phyloP scores from a whole-genome alignment of 1,139 yeast species.

The Pichiaceae sp. region DNA sequence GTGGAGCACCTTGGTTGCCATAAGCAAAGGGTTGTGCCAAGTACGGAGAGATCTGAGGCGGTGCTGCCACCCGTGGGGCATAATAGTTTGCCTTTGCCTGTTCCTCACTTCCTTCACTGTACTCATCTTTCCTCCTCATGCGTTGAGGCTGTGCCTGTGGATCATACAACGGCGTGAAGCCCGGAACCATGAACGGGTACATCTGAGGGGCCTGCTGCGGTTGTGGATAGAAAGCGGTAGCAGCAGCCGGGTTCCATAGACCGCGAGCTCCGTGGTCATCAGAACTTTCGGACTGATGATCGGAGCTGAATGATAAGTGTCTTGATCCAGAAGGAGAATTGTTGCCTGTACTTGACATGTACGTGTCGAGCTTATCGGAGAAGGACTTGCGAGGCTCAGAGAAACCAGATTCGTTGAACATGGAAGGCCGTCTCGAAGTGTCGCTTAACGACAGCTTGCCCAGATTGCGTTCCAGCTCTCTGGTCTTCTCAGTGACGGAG shows the following conservation, averaged over 20 bases:
- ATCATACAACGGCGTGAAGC: constrained; percentile 6
- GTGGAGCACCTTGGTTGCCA: constrained; percentile 18
- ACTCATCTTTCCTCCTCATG: too few species aligned
- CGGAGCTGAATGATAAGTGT: constrained; percentile 21
- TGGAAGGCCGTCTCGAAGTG: constrained; percentile 41
- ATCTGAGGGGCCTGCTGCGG: constrained; percentile 30
- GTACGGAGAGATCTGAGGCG: constrained; percentile 26
- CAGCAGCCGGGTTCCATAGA: constrained; percentile 63
- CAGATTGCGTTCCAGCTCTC: constrained; percentile 53
- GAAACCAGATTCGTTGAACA: constrained; percentile 30
- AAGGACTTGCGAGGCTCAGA: constrained; percentile 19
- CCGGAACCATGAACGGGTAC: constrained; percentile 15
- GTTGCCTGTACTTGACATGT: constrained; percentile 29
- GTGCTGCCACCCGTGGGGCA: constrained; percentile 12
- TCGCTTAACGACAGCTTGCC: constrained; percentile 25
- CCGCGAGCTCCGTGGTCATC: constrained; percentile 27
- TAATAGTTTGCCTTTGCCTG: constrained; percentile 7
- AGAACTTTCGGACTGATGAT: constrained; percentile 23
- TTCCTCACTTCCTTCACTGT: too few species aligned
- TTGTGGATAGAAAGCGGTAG: constrained; percentile 48
- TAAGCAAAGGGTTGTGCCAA: constrained; percentile 46
- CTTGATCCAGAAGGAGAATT: constrained; percentile 19
- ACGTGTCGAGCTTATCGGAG: constrained; percentile 56
- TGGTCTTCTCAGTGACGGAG: constrained; percentile 71
- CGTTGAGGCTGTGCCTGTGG: constrained; percentile 6